A percentile compares a stretch with the other conserved stretches of the same genome.
Conservation (phyloP, 2,329 filamentous ascomycete species). For the Neocatenulostroma microsporum region DNA sequence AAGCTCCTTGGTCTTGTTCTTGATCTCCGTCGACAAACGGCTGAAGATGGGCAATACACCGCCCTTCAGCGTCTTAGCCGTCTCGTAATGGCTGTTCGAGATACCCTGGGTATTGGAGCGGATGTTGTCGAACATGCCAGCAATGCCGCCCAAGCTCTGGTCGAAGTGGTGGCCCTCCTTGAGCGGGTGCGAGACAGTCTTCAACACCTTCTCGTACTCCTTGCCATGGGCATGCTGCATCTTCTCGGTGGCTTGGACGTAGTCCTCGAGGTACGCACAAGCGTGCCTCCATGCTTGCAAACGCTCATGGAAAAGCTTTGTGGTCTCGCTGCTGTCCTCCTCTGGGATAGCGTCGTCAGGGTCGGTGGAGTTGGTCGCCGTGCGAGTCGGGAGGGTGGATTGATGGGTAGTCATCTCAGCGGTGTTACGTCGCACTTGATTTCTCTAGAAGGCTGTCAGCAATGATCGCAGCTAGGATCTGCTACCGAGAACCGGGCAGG, state of each 20-base stretch:
- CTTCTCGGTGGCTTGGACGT: conserved; percentile 77
- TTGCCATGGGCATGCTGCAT: conserved; percentile 76
- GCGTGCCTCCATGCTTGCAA: conserved; percentile 95
- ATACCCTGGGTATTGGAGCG: conserved; percentile 86
- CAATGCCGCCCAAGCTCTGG: conserved; percentile 75
- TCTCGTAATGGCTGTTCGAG: conserved; percentile 82
- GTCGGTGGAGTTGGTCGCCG: conserved; percentile 27
- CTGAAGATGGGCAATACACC: conserved; percentile 82
- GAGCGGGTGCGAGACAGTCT: conserved; percentile 81
- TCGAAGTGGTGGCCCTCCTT: conserved; percentile 91
- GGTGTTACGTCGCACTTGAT: too few relatives aligned
- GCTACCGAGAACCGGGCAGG: too few relatives aligned
- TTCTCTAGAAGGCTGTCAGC: too few relatives aligned
- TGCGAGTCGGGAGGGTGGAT: conserved; percentile 25
- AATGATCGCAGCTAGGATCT: too few relatives aligned
- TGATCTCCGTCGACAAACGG: conserved; percentile 90
- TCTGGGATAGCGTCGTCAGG: conserved; percentile 41
- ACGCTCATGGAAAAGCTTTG: conserved; percentile 69
- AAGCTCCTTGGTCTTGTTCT: conserved; percentile 90
- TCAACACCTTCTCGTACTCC: conserved; percentile 91
- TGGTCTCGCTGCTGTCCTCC: conserved; percentile 44
- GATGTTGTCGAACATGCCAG: conserved; percentile 90
- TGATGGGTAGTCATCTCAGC: conserved; percentile 13
- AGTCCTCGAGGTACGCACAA: conserved; percentile 83
- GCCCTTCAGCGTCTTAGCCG: conserved; percentile 80